Evolutionary conservation across 768 basidiomycete genomes (phyloP).

Genomic region (Leucocoprinus sp.): DNA sequence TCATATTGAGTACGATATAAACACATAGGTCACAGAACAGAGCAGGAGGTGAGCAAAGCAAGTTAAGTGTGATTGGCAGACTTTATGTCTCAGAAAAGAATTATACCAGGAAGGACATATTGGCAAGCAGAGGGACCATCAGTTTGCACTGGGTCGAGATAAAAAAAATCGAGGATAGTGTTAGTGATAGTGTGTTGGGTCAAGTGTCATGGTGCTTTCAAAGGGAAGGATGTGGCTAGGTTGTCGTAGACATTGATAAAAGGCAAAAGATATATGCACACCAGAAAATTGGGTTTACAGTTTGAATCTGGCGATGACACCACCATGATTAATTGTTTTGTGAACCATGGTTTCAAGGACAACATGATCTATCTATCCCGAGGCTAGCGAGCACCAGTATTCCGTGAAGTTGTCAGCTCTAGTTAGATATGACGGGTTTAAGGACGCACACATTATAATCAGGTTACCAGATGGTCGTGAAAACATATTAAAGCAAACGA

Average conservation of each 20-base stretch:
- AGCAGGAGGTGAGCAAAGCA: too few relatives aligned
- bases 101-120: background rate
- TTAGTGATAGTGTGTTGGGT: conserved; percentile 4
- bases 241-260: conserved; percentile 6
- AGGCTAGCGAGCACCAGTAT: background rate
- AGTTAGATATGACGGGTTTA: background rate
- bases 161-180: conserved; percentile 3
- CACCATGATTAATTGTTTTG: background rate
- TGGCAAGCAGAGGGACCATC: background rate
- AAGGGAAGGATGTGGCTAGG: background rate
- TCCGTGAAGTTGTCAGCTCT: background rate
- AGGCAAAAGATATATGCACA: conserved; percentile 1
- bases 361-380: background rate
- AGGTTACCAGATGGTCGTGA: conserved; percentile 2
- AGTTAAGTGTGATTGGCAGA: too few relatives aligned
- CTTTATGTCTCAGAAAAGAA: too few relatives aligned
- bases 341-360: conserved; percentile 2
- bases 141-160: conserved; percentile 5
- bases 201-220: conserved; percentile 1
- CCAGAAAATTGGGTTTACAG: background rate
- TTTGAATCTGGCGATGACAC: conserved; percentile 5
- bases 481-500: conserved; percentile 5
- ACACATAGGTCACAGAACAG: too few relatives aligned
- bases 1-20: too few relatives aligned
- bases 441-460: conserved; percentile 2